Conservation (phyloP, 768 basidiomycete species). For the Podaxis rugospora region DNA sequence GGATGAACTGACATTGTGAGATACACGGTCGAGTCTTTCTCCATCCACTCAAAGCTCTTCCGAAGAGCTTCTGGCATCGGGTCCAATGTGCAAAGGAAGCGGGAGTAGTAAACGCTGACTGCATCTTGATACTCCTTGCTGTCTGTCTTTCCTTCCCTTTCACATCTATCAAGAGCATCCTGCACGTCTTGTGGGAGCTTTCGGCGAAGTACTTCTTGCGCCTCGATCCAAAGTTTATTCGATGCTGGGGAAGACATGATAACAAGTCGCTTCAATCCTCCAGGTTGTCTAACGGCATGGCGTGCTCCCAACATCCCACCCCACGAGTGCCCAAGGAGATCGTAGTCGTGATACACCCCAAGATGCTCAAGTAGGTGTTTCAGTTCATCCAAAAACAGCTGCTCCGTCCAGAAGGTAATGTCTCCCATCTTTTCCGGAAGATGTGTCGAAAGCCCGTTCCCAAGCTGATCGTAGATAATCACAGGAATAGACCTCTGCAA, state of each 20-base stretch:
- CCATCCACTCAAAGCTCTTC: conserved; percentile 26
- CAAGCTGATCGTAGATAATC: conserved; percentile 55
- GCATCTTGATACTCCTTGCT: conserved; percentile 41
- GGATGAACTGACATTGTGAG: conserved; percentile 35
- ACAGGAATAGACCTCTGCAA: conserved; percentile 35
- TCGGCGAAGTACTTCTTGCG: conserved; percentile 13
- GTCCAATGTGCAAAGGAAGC: conserved; percentile 38
- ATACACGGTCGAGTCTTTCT: conserved; percentile 45
- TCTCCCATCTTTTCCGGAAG: conserved; percentile 38
- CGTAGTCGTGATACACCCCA: conserved; percentile 36
- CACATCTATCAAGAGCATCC: conserved; percentile 38
- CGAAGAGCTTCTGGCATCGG: conserved; percentile 39
- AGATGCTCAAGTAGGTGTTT: conserved; percentile 41
- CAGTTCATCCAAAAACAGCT: conserved; percentile 50
- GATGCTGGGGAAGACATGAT: conserved; percentile 42
- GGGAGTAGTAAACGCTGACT: conserved; percentile 34
- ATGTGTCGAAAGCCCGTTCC: conserved; percentile 50
- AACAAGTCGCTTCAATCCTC: conserved; percentile 41
- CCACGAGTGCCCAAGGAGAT: conserved; percentile 49
- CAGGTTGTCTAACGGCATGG: conserved; percentile 33
- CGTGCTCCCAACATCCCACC: conserved; percentile 46
- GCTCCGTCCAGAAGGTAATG: conserved; percentile 45
- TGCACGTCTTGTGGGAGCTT: conserved; percentile 36
- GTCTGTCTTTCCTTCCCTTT: conserved; percentile 38
- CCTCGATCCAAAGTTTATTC: conserved; percentile 34